These are phyloP conservation scores for Backusella liffmaniae DNA, from an alignment of 192 early-diverging fungal genomes.

Conservation along the genomic window DNA sequence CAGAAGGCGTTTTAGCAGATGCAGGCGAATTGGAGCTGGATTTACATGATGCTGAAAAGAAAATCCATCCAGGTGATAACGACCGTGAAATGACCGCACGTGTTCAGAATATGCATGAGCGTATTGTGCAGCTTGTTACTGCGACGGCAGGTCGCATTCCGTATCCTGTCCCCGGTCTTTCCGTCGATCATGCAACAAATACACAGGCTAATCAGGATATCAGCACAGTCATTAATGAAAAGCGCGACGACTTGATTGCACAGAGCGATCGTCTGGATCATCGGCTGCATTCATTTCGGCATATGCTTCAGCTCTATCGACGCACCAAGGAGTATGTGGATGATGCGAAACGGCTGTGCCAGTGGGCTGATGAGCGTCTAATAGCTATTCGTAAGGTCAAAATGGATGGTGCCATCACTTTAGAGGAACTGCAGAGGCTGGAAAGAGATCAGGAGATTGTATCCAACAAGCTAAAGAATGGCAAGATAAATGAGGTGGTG, in stretches of 20 bases:
- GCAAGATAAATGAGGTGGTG: constrained; percentile 3
- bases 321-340: constrained; percentile 7
- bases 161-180: constrained; percentile 9
- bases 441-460: neutral
- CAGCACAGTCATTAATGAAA: neutral
- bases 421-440: constrained; percentile 13
- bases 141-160: constrained; percentile 10
- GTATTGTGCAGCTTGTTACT: constrained; percentile 12
- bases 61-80: neutral
- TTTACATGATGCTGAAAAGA: neutral
- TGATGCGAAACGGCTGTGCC: neutral
- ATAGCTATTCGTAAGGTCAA: neutral
- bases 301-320: constrained; percentile 3
- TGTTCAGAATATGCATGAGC: constrained; percentile 7
- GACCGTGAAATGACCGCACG: constrained; percentile 5
- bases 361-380: constrained; percentile 1
- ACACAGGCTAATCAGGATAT: constrained; percentile 12
- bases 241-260: neutral
- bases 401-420: neutral
- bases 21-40: neutral
- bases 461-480: neutral
- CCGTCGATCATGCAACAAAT: constrained; percentile 11
- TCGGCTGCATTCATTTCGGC: constrained; percentile 6
- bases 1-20: neutral
- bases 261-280: neutral